Evolutionary conservation across 2,329 filamentous ascomycete species (phyloP).

Genomic region (Claviceps africana): DNA sequence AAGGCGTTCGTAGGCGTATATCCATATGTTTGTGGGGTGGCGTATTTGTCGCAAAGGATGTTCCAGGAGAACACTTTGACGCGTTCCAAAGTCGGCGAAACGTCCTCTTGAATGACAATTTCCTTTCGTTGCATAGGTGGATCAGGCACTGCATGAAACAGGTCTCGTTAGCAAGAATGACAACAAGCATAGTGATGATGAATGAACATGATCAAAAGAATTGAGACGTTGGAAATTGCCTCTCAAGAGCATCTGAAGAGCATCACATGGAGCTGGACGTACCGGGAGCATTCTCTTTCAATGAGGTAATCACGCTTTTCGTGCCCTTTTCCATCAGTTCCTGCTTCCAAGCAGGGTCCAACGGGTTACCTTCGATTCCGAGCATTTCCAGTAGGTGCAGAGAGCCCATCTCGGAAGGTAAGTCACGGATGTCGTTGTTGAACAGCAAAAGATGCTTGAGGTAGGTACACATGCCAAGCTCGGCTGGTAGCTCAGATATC

Average conservation of each 20-base stretch:
- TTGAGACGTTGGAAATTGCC: too few relatives aligned
- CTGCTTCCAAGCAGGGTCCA: constrained; percentile 62
- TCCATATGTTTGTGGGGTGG: constrained; percentile 71
- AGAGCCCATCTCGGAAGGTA: constrained; percentile 80
- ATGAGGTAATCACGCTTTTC: constrained; percentile 63
- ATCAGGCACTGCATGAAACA: constrained; percentile 46
- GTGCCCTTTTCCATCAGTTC: constrained; percentile 81
- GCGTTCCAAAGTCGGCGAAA: constrained; percentile 45
- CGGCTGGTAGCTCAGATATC: constrained; percentile 65
- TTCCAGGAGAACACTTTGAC: constrained; percentile 90
- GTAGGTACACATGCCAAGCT: constrained; percentile 94
- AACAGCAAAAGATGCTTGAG: constrained; percentile 76
- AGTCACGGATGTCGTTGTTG: constrained; percentile 71
- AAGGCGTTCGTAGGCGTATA: constrained; percentile 77
- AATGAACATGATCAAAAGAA: too few relatives aligned
- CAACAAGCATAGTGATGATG: not conserved
- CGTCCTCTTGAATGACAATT: constrained; percentile 62
- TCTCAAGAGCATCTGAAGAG: not conserved
- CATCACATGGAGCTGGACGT: constrained; percentile 23
- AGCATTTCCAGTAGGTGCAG: constrained; percentile 79
- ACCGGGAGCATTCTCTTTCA: constrained; percentile 79
- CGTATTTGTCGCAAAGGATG: constrained; percentile 86
- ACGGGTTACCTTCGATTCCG: constrained; percentile 82
- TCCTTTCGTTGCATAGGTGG: constrained; percentile 65
- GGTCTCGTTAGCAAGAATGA: constrained; percentile 9